Evolutionary conservation across 768 basidiomycete species (phyloP), one percentile per base, ranked within the genome.

Genomic region (Macrolepiota fuliginosa): DNA sequence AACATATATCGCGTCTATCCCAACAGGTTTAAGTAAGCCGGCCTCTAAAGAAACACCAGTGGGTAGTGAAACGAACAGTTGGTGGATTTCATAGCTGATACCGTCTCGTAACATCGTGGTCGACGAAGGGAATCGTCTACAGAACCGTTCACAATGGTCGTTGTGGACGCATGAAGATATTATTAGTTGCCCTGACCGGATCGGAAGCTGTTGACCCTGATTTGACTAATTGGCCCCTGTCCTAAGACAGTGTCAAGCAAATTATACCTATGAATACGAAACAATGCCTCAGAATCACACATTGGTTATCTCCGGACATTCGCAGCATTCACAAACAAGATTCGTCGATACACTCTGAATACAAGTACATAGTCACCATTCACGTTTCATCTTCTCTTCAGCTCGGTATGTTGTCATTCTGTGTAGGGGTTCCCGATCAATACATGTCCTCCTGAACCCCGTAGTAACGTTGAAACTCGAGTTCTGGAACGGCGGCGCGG

Each of bases 31-130:
- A 45, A 72, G 69, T 1, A 75, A 59, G 17, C 75, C 73, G 36
- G 77, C 72, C 68, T 84, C 76, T n/a, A 86, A 71, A 19, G 76
- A 67, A 19, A 81, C 72, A 5, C 79, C 80, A 24, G 81, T 79
- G 37, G 71, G 70, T 15, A 73, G 61, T 6, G 51, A n/a, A 37
- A 61, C 27, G 19, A 54, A 12, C 7, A 42, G 29, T 32, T 45
- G n/a, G 24, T 47, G 51, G 2, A 61, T n/a, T 15, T 54, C 40
- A 47, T 46, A 32, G 32, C 32, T 15, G 42, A 11, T 22, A 22
- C n/a, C 9, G 17, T 53, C 39, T 17, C 32, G 52, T n/a, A 52
- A 61, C 59, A 61, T 45, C 17, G 57, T 25, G 4, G 5, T 24
- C 22, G 32, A 3, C 49, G 25, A 49, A 49, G 6, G 4, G 4